Evolutionary conservation across 2,329 filamentous ascomycete species (phyloP).

Genomic region (Curvularia hawaiiensis): DNA sequence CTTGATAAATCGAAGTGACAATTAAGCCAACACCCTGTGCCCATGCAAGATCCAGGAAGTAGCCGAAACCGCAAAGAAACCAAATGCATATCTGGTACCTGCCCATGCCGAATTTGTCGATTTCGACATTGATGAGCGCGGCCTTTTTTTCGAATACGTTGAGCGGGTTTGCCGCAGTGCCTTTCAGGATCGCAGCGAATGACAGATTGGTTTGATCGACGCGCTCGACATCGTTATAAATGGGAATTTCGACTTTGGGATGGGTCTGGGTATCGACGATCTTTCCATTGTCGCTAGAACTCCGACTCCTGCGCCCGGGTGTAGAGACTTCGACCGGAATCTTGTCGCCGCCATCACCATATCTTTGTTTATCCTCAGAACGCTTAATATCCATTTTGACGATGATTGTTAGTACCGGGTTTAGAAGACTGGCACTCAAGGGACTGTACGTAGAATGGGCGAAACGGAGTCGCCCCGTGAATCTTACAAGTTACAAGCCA

Average conservation of each 20-base stretch:
- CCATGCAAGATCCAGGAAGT: slow-evolving; percentile 41
- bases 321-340: neutral
- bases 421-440: slow-evolving; percentile 2
- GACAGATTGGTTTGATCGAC: slow-evolving; percentile 31
- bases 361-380: neutral
- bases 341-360: slow-evolving; percentile 3
- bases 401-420: neutral
- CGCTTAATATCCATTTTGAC: slow-evolving; percentile 13
- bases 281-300: slow-evolving; percentile 6
- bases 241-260: slow-evolving; percentile 27
- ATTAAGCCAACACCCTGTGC: slow-evolving; percentile 36
- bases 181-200: slow-evolving; percentile 33
- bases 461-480: slow-evolving; percentile 7
- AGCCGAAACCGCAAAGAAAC: slow-evolving; percentile 41
- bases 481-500: slow-evolving; percentile 1
- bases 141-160: slow-evolving; percentile 39
- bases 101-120: slow-evolving; percentile 39
- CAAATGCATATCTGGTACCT: slow-evolving; percentile 40
- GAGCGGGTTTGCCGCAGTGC: slow-evolving; percentile 33
- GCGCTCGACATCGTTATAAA: slow-evolving; percentile 36
- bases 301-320: neutral
- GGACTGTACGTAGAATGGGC: slow-evolving; percentile 12
- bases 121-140: slow-evolving; percentile 38
- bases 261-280: slow-evolving; percentile 9
- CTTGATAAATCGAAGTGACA: slow-evolving; percentile 35